Evolutionary conservation across 176 grass and related monocot genomes (phyloP).

Genomic region (Triticum monococcum): DNA sequence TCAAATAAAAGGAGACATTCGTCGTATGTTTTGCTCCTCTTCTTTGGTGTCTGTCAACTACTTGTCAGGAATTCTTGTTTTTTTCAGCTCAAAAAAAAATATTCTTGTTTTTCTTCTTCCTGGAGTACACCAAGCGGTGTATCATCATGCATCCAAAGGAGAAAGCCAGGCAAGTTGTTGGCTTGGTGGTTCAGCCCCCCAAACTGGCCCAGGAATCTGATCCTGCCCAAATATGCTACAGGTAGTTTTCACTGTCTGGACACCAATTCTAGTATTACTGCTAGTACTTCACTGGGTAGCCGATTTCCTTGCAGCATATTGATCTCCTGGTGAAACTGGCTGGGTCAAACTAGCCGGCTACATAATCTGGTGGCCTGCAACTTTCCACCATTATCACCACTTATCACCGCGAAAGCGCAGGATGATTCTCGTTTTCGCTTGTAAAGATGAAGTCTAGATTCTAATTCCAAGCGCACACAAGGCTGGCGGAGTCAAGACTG

Average conservation of each 20-base stretch:
- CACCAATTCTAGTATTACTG: not conserved
- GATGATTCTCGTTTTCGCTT: not conserved
- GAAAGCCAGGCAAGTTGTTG: not conserved
- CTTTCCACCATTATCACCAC: not conserved
- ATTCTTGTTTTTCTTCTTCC: not conserved
- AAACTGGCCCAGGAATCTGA: slow-evolving; percentile 8
- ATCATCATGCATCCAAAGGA: not conserved
- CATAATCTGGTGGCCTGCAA: not conserved
- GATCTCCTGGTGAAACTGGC: not conserved
- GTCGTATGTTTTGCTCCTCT: not conserved
- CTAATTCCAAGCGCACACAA: not conserved
- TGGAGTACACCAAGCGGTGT: not conserved
- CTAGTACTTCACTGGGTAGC: not conserved
- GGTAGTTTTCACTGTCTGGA: not conserved
- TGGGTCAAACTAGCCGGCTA: not conserved
- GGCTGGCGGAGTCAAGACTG: not conserved
- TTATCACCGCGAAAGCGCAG: not conserved
- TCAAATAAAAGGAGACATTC: not conserved
- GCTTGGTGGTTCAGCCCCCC: not conserved
- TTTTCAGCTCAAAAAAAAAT: no score
- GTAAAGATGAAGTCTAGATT: not conserved
- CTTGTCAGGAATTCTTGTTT: no score
- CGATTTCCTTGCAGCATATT: not conserved
- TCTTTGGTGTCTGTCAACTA: not conserved
- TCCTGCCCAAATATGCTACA: not conserved